Conservation (phyloP, 768 basidiomycete species). For the Boletus eberwhitei region DNA sequence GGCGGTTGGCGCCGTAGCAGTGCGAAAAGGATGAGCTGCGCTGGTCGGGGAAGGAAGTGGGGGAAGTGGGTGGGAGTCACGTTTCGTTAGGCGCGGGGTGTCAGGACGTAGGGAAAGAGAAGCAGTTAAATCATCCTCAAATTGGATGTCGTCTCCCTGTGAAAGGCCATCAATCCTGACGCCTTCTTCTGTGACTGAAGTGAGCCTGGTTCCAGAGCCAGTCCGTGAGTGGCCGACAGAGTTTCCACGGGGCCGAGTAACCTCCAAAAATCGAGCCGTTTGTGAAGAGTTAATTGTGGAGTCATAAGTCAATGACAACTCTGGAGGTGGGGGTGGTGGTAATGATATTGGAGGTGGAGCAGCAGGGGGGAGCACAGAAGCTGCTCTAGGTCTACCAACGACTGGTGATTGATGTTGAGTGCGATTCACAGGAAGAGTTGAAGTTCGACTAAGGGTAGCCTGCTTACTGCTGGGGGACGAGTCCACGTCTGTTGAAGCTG, state of each 20-base stretch:
- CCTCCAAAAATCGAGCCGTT: conserved; percentile 34
- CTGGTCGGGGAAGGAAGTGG: conserved; percentile 54
- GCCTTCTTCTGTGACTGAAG: conserved; percentile 60
- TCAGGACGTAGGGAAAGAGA: conserved; percentile 37
- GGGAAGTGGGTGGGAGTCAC: conserved; percentile 64
- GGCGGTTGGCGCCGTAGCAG: conserved; percentile 13
- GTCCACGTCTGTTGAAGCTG: conserved; percentile 39
- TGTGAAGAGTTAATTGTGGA: conserved; percentile 32
- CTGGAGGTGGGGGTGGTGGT: conserved; percentile 56
- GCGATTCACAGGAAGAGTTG: conserved; percentile 34
- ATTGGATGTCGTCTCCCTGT: conserved; percentile 24
- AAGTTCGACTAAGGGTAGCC: conserved; percentile 31
- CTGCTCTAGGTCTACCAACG: conserved; percentile 46
- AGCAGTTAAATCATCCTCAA: conserved; percentile 31
- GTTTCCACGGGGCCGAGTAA: conserved; percentile 43
- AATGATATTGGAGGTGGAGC: conserved; percentile 61
- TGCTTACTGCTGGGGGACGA: conserved; percentile 25
- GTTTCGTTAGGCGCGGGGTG: conserved; percentile 41
- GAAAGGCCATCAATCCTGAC: conserved; percentile 36
- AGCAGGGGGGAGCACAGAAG: conserved; percentile 61
- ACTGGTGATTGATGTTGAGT: conserved; percentile 21
- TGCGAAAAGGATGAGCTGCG: conserved; percentile 29
- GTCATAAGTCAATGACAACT: conserved; percentile 24
- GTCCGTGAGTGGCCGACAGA: conserved; percentile 53
- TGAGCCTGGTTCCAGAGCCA: conserved; percentile 55